These are phyloP conservation scores for Brassica balearica DNA, from an alignment of 441 rosid species.

Conservation along the genomic window DNA sequence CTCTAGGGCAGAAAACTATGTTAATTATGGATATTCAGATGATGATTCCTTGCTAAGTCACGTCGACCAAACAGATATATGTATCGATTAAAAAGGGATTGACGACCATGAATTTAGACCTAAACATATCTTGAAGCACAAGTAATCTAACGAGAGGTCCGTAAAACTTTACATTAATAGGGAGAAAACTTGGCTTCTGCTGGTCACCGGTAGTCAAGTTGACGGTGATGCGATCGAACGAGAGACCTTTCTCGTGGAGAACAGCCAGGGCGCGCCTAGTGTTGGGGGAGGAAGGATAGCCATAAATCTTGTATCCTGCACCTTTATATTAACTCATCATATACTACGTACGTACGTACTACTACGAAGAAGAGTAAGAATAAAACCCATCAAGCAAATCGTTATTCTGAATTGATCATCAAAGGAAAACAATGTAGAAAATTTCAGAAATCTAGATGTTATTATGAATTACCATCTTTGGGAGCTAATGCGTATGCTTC, in stretches of 20 bases:
- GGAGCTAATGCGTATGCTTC: constrained; percentile 11
- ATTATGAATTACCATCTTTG: constrained; percentile 20
- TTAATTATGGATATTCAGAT: not conserved
- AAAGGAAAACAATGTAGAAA: too few relatives aligned
- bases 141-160: not conserved
- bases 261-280: constrained; percentile 59
- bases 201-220: constrained; percentile 59
- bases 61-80: not conserved
- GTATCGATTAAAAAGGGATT: not conserved
- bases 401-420: too few relatives aligned
- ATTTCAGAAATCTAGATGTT: not conserved
- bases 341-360: not conserved
- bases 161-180: constrained; percentile 52
- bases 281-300: constrained; percentile 58
- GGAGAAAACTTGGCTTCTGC: constrained; percentile 53
- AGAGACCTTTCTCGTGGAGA: constrained; percentile 64
- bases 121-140: not conserved
- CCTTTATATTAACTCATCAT: not conserved
- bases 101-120: constrained; percentile 3
- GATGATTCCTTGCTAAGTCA: not conserved
- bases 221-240: constrained; percentile 59
- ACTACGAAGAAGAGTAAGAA: not conserved
- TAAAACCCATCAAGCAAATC: not conserved
- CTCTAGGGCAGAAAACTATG: not conserved
- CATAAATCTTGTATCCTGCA: constrained; percentile 55